A percentile compares a stretch with the other conserved stretches of the same genome.
Evolutionary conservation across 306 rosid genomes (phyloP).

Genomic region (Quercus rubra): DNA sequence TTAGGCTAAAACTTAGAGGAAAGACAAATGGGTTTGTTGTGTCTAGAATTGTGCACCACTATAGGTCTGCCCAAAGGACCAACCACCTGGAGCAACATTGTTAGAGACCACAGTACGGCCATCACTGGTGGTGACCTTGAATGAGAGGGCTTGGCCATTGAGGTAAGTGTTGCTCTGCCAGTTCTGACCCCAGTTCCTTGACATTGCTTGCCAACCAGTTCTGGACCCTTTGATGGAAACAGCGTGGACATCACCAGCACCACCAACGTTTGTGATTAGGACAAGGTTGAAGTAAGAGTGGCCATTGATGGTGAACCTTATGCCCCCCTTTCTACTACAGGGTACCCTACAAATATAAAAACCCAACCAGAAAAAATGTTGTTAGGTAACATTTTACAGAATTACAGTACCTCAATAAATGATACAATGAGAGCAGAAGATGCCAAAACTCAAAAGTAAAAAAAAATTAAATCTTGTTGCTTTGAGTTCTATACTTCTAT

Average conservation of each 20-base stretch:
- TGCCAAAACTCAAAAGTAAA: no score
- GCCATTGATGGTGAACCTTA: conserved; percentile 89
- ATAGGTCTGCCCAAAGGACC: conserved; percentile 98
- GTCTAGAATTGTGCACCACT: conserved; percentile 76
- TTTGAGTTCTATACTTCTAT: no score
- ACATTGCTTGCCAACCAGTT: conserved; percentile 84
- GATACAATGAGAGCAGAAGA: no score
- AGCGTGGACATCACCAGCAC: conserved; percentile 87
- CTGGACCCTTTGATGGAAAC: conserved; percentile 80
- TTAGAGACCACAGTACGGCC: conserved; percentile 63
- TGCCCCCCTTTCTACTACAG: conserved; percentile 88
- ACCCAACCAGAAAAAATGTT: background rate
- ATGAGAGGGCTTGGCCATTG: conserved; percentile 83
- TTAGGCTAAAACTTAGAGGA: background rate
- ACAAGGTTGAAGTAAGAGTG: conserved; percentile 96
- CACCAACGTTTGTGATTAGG: conserved; percentile 92
- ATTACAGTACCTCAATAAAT: no score
- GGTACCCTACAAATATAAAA: conserved; percentile 55
- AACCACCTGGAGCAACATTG: conserved; percentile 71
- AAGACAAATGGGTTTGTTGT: background rate
- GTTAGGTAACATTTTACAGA: background rate
- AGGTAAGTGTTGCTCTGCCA: conserved; percentile 95
- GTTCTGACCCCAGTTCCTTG: conserved; percentile 98
- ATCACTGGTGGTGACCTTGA: conserved; percentile 88
- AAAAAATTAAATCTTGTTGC: no score